phyloP scores from a whole-genome alignment of 2,329 filamentous ascomycete genomes.

The Thermothelomyces thermophilus region DNA sequence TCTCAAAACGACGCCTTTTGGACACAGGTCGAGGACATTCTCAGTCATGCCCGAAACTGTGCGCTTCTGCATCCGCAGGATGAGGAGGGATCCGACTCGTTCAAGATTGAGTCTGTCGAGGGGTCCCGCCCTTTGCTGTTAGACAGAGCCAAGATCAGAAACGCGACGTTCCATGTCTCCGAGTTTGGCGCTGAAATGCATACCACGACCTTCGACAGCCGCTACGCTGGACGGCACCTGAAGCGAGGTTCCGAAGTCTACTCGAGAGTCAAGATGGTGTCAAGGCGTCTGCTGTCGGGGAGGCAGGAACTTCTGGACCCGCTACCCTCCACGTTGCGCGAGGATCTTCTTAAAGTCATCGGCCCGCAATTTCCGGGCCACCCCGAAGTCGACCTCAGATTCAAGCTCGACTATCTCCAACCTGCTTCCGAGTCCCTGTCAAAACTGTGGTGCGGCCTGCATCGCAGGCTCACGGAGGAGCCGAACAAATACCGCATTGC shows the following conservation, averaged over 20 bases:
- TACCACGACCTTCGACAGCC: not conserved
- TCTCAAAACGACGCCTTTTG: conserved; percentile 41
- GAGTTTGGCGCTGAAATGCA: conserved; percentile 27
- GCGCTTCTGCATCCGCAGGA: not conserved
- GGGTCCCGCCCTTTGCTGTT: conserved; percentile 7
- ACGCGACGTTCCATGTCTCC: conserved; percentile 32
- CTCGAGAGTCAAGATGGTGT: not conserved
- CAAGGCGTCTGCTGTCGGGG: not conserved
- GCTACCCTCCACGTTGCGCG: not conserved
- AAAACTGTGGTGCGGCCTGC: conserved; percentile 15
- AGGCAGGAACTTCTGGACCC: not conserved
- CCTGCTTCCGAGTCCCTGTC: not conserved
- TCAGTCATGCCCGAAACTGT: conserved; percentile 21
- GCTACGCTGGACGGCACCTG: conserved; percentile 12
- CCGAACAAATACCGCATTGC: conserved; percentile 12
- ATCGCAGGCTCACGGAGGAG: conserved; percentile 5
- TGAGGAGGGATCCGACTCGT: not conserved
- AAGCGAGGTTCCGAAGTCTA: not conserved
- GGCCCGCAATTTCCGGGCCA: conserved; percentile 7
- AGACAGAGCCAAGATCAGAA: conserved; percentile 30
- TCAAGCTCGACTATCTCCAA: conserved; percentile 2
- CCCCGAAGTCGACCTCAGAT: conserved; percentile 3
- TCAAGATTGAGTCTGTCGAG: not conserved
- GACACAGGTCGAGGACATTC: conserved; percentile 30
- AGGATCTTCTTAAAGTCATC: not conserved